These are phyloP conservation scores for Globisporangium megalacanthum DNA, from an alignment of 352 stramenopile species.

Conservation along the genomic window DNA sequence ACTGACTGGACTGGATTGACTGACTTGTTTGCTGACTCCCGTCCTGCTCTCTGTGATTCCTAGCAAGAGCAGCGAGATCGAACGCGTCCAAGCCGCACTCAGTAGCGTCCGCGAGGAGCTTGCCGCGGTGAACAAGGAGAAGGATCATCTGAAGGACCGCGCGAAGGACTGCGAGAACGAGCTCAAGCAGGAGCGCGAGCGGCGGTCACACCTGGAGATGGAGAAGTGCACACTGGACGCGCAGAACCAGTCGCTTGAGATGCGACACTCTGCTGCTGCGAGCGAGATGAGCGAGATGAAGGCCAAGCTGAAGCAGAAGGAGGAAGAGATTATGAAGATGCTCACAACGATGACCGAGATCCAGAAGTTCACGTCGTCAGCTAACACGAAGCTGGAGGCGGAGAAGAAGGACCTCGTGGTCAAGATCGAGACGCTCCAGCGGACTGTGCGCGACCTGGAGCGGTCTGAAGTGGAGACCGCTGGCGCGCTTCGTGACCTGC, in stretches of 20 bases:
- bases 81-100: constrained; percentile 45
- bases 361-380: constrained; percentile 61
- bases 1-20: no score
- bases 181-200: constrained; percentile 47
- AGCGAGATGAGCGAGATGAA: constrained; percentile 48
- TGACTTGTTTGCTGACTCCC: neutral
- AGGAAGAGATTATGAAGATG: constrained; percentile 60
- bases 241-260: constrained; percentile 49
- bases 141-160: constrained; percentile 41
- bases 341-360: constrained; percentile 71
- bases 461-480: constrained; percentile 38
- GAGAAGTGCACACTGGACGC: constrained; percentile 61
- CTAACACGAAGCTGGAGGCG: constrained; percentile 53
- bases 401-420: constrained; percentile 65
- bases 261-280: constrained; percentile 22
- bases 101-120: constrained; percentile 46
- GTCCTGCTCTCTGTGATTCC: constrained; percentile 2
- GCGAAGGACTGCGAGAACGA: constrained; percentile 33
- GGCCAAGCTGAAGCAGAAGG: constrained; percentile 56
- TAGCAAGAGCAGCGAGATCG: constrained; percentile 47
- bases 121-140: constrained; percentile 37
- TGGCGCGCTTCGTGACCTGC: constrained; percentile 40
- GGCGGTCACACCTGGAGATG: constrained; percentile 44
- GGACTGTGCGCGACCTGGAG: constrained; percentile 42
- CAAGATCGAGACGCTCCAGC: constrained; percentile 56